Base-by-base conservation (phyloP, 164 flowering plant genomes). In the Brasenia schreberi region DNA sequence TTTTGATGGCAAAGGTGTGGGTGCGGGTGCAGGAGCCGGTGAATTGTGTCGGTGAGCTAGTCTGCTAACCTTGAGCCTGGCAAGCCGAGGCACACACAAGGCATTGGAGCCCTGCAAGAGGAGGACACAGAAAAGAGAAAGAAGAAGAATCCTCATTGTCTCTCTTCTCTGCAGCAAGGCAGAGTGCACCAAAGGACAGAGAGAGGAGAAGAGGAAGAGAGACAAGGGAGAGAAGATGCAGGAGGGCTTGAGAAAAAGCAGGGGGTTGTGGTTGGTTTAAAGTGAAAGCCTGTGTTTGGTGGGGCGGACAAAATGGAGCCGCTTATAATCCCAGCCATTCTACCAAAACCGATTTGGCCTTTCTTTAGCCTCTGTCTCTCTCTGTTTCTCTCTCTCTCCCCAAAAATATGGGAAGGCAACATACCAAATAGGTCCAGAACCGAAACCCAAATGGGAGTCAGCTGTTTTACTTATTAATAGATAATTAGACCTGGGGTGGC, bases 231-330 rank as follows among this genome's bases (percentile, higher is more conserved):
- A 6, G 61, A n/a, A 3, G 42, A 44, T 14, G 11, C 42, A 43
- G 42, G 18, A 53, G 68, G 64, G 18, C 3, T 18, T 5, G 52
- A 42, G 39, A 18, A 27, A 42, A 59, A 23, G n/a, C 11, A 11
- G 16, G 53, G 63, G 18, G 18, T 33, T 33, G 23, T 19, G 27
- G 27, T 14, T 59, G 27, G 18, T 19, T 7, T 63, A 27, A 16
- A n/a, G 17, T 2, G 11, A 53, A 53, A 39, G 5, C 43, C 16
- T 23, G n/a, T 66, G 68, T 42, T 49, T 62, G 76, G 78, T 59
- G 23, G 7, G 12, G 64, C 76, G 71, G 67, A 66, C 19, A 73
- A 73, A 19, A 19, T 59, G 73, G 76, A 61, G 7, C 14, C 14
- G 19, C 7, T n/a, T 60, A 18, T 49, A 14, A 49, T 9, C 56